phyloP scores from a whole-genome alignment of 2,329 filamentous ascomycete genomes.

The Metarhizium robertsii region DNA sequence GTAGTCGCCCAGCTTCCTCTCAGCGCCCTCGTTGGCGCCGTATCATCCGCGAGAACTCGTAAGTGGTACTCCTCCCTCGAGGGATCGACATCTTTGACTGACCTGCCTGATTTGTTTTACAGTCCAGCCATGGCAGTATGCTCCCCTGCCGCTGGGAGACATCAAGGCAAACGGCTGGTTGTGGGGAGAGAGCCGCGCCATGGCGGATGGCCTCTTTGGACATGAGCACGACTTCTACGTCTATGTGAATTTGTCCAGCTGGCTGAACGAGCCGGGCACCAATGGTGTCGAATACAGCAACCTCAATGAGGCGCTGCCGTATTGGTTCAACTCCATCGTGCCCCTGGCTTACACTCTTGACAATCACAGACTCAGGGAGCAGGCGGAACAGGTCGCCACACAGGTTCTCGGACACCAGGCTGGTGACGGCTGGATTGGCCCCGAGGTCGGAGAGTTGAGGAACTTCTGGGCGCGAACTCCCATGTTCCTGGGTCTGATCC shows the following conservation, averaged over 20 bases:
- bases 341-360: constrained; percentile 43
- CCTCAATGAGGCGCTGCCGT: constrained; percentile 47
- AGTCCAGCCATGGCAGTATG: constrained; percentile 13
- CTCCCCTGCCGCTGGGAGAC: constrained; percentile 33
- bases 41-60: constrained; percentile 1
- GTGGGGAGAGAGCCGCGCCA: constrained; percentile 36
- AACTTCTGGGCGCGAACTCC: constrained; percentile 24
- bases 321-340: constrained; percentile 52
- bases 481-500: constrained; percentile 21
- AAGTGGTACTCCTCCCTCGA: not conserved
- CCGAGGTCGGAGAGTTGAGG: constrained; percentile 16
- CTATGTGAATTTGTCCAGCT: constrained; percentile 39
- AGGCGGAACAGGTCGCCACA: constrained; percentile 26
- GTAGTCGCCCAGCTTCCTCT: constrained; percentile 4
- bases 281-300: constrained; percentile 44
- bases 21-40: not conserved
- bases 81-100: not conserved
- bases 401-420: constrained; percentile 32
- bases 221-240: constrained; percentile 45
- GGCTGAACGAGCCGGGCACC: constrained; percentile 21
- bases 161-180: constrained; percentile 44
- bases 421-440: constrained; percentile 45
- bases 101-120: not conserved
- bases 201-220: constrained; percentile 41
- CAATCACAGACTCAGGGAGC: constrained; percentile 30